These are phyloP conservation scores for Kazachstania sp. DNA, from an alignment of 1,139 yeast species.

Conservation along the genomic window DNA sequence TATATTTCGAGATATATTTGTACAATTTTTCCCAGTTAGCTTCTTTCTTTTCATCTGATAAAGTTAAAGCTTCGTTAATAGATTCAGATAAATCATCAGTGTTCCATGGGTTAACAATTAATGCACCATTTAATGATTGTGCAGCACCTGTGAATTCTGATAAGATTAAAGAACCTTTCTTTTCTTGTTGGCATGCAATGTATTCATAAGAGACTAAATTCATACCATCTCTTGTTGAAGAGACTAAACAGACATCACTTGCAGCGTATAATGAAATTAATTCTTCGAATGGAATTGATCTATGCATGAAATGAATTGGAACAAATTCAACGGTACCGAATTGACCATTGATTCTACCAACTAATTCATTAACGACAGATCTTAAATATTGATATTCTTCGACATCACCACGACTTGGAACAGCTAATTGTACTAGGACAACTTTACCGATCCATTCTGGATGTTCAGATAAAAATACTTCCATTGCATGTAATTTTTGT, in stretches of 20 bases:
- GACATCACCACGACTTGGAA: constrained; percentile 95
- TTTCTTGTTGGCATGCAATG: constrained; percentile 87
- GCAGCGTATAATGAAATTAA: constrained; percentile 76
- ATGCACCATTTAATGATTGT: constrained; percentile 86
- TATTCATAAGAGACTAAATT: constrained; percentile 92
- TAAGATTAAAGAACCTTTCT: constrained; percentile 76
- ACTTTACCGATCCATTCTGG: constrained; percentile 99
- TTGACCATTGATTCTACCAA: constrained; percentile 92
- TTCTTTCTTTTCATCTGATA: constrained; percentile 69
- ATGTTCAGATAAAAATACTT: constrained; percentile 80
- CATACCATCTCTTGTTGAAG: constrained; percentile 98
- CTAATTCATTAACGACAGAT: constrained; percentile 90
- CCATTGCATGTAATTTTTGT: constrained; percentile 91
- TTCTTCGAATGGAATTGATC: constrained; percentile 83
- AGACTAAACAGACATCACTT: constrained; percentile 85
- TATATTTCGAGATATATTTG: constrained; percentile 81
- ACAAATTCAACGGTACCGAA: constrained; percentile 97
- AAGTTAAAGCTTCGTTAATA: constrained; percentile 75
- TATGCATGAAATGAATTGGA: constrained; percentile 95
- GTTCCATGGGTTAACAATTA: constrained; percentile 96
- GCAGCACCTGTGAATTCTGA: constrained; percentile 99
- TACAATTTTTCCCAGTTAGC: constrained; percentile 77
- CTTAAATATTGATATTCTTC: constrained; percentile 94
- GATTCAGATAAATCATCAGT: constrained; percentile 88
- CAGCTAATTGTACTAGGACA: constrained; percentile 92